Base-by-base conservation (phyloP, 2,329 filamentous ascomycete species). In the Ophiostoma perfectum region DNA sequence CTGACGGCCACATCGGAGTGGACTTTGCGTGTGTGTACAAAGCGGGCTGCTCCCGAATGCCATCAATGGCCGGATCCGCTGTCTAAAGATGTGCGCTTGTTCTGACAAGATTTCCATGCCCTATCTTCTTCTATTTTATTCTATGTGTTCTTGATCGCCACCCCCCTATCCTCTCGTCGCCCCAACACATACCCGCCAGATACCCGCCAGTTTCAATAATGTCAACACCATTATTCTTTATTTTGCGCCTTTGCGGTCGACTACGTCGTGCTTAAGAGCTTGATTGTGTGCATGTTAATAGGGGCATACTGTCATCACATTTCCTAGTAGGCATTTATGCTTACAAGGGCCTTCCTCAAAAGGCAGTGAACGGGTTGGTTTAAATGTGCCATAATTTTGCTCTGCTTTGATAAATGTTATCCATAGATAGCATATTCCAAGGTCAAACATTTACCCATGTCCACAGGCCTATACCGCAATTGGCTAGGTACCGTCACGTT, bases 391-490 rank as follows among this genome's bases (percentile, higher is more conserved):
- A 27, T 27, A 27, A 27, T 27, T 27, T 27, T 2, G 27, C 27
- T 27, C 27, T 27, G 27, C 27, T 27, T 27, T 27, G 27, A 27
- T 27, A 27, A 27, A 2, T 27, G 27, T 27, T 55, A 55, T 55
- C 49, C 11, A 14, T 55, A 55, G 49, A 55, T 55, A 55, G 49
- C 49, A 55, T 55, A 55, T 55, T 49, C 5, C 47, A 14, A 55
- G 8, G 6, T 27, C 27, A 18, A 55, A 27, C 7, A 18, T 27
- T 55, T 55, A 55, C 12, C 45, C 6, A 55, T 7, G n/a, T 27
- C 6, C 9, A n/a, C 49, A 7, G 11, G 9, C n/a, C 7, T 27
- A 55, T 55, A 18, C 44, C 11, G 44, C 11, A 47, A 44, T 44
- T 4, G 8, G 42, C 42, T 12, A 11, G 42, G 7, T 45, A 47